Evolutionary conservation across 352 stramenopile species (phyloP).

Genomic region (Globisporangium nodosum): DNA sequence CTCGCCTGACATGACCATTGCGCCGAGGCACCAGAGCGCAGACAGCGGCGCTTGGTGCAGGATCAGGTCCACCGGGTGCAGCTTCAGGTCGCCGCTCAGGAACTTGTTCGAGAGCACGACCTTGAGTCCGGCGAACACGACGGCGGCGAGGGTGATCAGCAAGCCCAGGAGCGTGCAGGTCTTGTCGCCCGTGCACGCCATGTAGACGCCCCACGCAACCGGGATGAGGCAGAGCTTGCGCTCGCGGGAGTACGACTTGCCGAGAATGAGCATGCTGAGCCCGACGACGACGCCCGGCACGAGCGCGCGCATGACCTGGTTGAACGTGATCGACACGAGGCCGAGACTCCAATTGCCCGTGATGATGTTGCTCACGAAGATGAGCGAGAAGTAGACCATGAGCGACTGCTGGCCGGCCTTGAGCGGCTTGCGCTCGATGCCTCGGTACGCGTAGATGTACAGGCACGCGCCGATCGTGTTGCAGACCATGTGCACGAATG

Average conservation of each 20-base stretch:
- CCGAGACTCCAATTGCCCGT: slow-evolving; percentile 91
- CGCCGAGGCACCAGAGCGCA: slow-evolving; percentile 83
- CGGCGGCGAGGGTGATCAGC: slow-evolving; percentile 83
- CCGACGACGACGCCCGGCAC: slow-evolving; percentile 76
- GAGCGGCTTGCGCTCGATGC: slow-evolving; percentile 62
- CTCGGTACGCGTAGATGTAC: slow-evolving; percentile 65
- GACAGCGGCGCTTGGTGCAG: slow-evolving; percentile 91
- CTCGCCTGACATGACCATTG: slow-evolving; percentile 78
- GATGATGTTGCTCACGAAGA: slow-evolving; percentile 95
- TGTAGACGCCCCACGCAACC: slow-evolving; percentile 78
- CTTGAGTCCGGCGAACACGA: slow-evolving; percentile 91
- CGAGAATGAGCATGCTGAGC: slow-evolving; percentile 76
- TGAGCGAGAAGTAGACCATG: slow-evolving; percentile 87
- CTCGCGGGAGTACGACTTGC: slow-evolving; percentile 70
- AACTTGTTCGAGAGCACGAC: slow-evolving; percentile 92
- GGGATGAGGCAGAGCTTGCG: slow-evolving; percentile 74
- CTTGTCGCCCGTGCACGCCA: slow-evolving; percentile 87
- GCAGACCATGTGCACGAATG: slow-evolving; percentile 93
- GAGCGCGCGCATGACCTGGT: slow-evolving; percentile 90
- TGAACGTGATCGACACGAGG: slow-evolving; percentile 94
- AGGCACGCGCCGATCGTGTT: slow-evolving; percentile 87
- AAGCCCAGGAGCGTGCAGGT: slow-evolving; percentile 85
- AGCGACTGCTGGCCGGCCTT: slow-evolving; percentile 58
- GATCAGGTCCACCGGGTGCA: slow-evolving; percentile 91
- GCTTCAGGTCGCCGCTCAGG: slow-evolving; percentile 90